These are phyloP conservation scores for Buddleja alternifolia DNA, from an alignment of 257 asterid species.

Conservation along the genomic window DNA sequence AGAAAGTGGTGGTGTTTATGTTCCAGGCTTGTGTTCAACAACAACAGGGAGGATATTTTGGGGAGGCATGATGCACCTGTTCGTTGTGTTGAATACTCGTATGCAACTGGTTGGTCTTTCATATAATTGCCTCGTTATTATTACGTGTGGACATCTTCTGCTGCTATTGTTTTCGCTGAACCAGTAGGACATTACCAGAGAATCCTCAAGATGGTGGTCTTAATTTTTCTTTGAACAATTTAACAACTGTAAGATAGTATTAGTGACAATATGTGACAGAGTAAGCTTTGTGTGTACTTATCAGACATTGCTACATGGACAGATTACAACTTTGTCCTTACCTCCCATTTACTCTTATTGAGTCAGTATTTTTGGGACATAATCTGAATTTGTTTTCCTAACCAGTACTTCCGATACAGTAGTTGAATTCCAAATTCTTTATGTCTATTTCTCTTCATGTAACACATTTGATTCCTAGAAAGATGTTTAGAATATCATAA, in stretches of 20 bases:
- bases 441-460: background rate
- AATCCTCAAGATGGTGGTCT: background rate
- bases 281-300: background rate
- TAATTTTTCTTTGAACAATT: background rate
- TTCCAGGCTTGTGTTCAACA: conserved; percentile 72
- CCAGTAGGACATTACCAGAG: background rate
- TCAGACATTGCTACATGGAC: background rate
- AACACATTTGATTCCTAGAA: background rate
- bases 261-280: background rate
- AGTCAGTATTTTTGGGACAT: background rate
- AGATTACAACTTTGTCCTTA: background rate
- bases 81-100: conserved; percentile 82
- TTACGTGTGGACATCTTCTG: background rate
- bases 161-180: background rate
- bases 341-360: background rate
- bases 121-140: background rate
- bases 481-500: background rate
- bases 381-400: background rate
- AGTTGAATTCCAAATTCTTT: background rate
- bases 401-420: background rate
- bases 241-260: background rate
- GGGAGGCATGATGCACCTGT: conserved; percentile 78
- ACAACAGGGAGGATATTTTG: conserved; percentile 57
- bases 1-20: conserved; percentile 35
- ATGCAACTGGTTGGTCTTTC: conserved; percentile 67